phyloP scores from a whole-genome alignment of 2,329 filamentous ascomycete genomes.

The Beauveria sp. region DNA sequence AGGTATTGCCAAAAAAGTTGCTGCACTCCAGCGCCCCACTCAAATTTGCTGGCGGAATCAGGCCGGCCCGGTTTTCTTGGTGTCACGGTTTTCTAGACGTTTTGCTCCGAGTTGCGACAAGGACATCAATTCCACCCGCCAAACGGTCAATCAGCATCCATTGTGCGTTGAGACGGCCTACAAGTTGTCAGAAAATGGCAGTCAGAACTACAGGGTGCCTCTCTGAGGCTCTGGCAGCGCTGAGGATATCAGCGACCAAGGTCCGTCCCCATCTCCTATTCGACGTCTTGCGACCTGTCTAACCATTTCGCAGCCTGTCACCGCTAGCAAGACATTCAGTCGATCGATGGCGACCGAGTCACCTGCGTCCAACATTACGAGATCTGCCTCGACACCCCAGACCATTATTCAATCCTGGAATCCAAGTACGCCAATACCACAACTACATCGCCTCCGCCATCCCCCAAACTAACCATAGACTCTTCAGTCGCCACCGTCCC shows the following conservation, averaged over 20 bases:
- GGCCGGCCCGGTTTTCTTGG: slow-evolving; percentile 19
- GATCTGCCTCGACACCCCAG: slow-evolving; percentile 24
- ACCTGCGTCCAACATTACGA: slow-evolving; percentile 30
- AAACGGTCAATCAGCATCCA: not conserved
- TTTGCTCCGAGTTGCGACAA: slow-evolving; percentile 3
- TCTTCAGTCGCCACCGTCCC: slow-evolving; percentile 55
- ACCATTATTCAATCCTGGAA: slow-evolving; percentile 34
- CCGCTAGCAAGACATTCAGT: slow-evolving; percentile 34
- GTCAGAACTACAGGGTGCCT: slow-evolving; percentile 42
- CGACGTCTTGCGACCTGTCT: slow-evolving; percentile 23
- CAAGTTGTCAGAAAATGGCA: slow-evolving; percentile 28
- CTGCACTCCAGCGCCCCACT: slow-evolving; percentile 21
- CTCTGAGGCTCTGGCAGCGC: slow-evolving; percentile 43
- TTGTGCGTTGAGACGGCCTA: not conserved
- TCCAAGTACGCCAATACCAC: slow-evolving; percentile 32
- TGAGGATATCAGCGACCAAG: slow-evolving; percentile 38
- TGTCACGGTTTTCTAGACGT: slow-evolving; percentile 20
- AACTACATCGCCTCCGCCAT: not conserved
- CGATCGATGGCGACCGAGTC: slow-evolving; percentile 51
- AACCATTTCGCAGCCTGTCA: slow-evolving; percentile 24
- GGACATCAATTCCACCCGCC: not conserved
- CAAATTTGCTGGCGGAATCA: slow-evolving; percentile 22
- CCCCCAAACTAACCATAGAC: not conserved
- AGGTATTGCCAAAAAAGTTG: slow-evolving; percentile 21
- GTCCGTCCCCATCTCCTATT: slow-evolving; percentile 18